A percentile compares a stretch with the other conserved stretches of the same genome.
Evolutionary conservation across 345 rosid genomes (phyloP).

Genomic region (Corchorus capsularis): DNA sequence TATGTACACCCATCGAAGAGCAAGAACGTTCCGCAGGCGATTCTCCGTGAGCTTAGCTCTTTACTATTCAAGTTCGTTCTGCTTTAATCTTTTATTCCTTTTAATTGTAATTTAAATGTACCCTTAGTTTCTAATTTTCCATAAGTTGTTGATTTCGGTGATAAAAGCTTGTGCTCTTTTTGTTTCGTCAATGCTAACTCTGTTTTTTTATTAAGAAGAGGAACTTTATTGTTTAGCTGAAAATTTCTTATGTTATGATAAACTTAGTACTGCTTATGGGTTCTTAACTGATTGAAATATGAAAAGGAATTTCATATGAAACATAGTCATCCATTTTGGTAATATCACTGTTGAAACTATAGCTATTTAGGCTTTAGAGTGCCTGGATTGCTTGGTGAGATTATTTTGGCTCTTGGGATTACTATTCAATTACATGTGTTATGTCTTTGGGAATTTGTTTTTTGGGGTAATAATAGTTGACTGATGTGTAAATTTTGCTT

Average conservation of each 20-base stretch:
- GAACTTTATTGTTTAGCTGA: background rate
- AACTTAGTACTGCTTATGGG: background rate
- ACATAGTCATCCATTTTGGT: background rate
- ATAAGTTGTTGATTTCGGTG: background rate
- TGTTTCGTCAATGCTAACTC: background rate
- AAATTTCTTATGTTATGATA: background rate
- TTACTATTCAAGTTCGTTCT: constrained; percentile 69
- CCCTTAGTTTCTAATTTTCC: background rate
- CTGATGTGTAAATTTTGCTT: background rate
- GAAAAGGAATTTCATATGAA: background rate
- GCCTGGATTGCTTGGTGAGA: background rate
- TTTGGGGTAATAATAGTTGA: background rate
- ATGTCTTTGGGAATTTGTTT: background rate
- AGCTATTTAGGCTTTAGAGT: background rate
- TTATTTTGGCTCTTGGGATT: background rate
- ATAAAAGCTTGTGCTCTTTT: background rate
- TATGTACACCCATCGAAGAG: constrained; percentile 69
- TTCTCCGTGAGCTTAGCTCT: constrained; percentile 81
- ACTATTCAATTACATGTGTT: background rate
- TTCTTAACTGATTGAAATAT: background rate
- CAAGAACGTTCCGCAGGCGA: constrained; percentile 50
- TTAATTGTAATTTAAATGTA: background rate
- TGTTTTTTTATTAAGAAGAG: background rate
- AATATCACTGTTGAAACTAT: background rate
- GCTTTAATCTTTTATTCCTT: background rate